Percentiles rank a stretch among this genome's conserved stretches.
Evolutionary conservation across 495 filamentous ascomycete genomes (phyloP).

Genomic region (Penicillium lividum): DNA sequence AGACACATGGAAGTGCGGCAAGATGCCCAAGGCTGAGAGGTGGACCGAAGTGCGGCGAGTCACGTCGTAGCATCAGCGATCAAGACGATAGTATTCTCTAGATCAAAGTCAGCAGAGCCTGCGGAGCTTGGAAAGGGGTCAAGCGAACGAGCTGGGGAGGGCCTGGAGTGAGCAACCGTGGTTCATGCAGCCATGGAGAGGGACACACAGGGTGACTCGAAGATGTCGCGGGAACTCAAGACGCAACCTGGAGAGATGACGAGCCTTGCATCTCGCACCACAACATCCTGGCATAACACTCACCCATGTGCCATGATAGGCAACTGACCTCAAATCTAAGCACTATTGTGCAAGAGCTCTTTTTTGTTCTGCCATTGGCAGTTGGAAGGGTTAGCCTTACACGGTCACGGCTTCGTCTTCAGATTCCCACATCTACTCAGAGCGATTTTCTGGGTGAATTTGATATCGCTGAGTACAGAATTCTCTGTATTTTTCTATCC

Average conservation of each 20-base stretch:
- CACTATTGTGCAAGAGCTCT: background rate
- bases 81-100: conserved; percentile 1
- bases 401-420: background rate
- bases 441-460: background rate
- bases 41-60: background rate
- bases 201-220: background rate
- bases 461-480: conserved; percentile 3
- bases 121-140: background rate
- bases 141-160: background rate
- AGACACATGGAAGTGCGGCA: background rate
- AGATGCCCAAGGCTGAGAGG: conserved; percentile 2
- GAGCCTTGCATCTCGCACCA: conserved; percentile 1
- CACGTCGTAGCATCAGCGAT: background rate
- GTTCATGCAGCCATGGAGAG: background rate
- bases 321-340: background rate
- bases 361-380: conserved; percentile 1
- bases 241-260: background rate
- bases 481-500: conserved; percentile 2
- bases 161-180: conserved; percentile 1
- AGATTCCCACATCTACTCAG: background rate
- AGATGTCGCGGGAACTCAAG: conserved; percentile 1
- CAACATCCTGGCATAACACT: background rate
- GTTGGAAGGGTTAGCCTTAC: background rate
- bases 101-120: background rate
- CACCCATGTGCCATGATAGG: background rate